Conservation (phyloP, 2,329 filamentous ascomycete species). For the Ceratocystis huliohia region DNA sequence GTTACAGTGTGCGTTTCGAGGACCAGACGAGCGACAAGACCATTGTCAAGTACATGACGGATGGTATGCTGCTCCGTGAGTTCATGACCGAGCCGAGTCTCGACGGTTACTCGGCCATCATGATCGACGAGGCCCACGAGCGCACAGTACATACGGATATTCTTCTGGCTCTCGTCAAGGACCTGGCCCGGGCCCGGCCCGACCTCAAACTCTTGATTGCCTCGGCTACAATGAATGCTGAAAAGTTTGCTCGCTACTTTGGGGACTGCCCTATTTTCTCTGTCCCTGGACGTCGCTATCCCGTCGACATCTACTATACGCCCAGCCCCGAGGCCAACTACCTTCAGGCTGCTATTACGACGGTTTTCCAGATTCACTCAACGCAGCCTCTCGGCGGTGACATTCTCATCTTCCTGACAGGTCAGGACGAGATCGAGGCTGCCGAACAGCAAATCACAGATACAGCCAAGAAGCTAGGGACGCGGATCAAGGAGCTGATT, state of each 20-base stretch:
- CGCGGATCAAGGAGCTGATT: constrained; percentile 71
- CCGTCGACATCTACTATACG: constrained; percentile 85
- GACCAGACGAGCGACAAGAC: constrained; percentile 87
- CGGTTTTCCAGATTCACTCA: constrained; percentile 88
- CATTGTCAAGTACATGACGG: constrained; percentile 88
- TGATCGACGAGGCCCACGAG: constrained; percentile 98
- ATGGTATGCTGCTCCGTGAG: constrained; percentile 85
- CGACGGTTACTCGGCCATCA: constrained; percentile 69
- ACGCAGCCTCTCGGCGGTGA: constrained; percentile 66
- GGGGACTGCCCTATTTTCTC: constrained; percentile 90
- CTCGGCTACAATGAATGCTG: constrained; percentile 85
- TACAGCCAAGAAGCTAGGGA: constrained; percentile 75
- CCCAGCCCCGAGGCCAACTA: constrained; percentile 89
- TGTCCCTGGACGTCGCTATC: constrained; percentile 77
- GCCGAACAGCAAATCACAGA: constrained; percentile 75
- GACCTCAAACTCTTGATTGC: constrained; percentile 87
- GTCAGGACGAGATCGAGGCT: constrained; percentile 89
- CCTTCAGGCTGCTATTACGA: constrained; percentile 78
- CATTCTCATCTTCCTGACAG: constrained; percentile 87
- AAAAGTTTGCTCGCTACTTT: constrained; percentile 85
- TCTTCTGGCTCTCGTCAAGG: constrained; percentile 74
- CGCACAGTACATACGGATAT: constrained; percentile 86
- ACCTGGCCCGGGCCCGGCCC: constrained; percentile 67
- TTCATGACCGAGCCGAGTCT: constrained; percentile 82
- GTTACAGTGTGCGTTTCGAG: constrained; percentile 91